phyloP scores from a whole-genome alignment of 495 filamentous ascomycete genomes.

The Neurospora sublineolata region DNA sequence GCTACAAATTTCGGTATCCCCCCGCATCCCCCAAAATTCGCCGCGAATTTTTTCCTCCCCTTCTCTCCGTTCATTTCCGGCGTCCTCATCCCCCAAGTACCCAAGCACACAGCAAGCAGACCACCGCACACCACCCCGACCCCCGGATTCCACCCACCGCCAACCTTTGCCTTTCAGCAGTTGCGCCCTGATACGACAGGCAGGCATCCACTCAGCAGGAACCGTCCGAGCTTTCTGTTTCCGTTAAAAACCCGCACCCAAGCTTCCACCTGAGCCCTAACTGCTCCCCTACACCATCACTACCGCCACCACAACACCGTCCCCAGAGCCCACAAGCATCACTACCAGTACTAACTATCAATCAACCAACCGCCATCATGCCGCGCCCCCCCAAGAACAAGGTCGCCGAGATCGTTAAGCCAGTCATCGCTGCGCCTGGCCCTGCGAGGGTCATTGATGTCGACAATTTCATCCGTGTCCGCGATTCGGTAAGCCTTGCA shows the following conservation, averaged over 20 bases:
- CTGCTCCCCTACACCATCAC: slow-evolving; percentile 14
- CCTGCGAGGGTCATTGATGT: slow-evolving; percentile 31
- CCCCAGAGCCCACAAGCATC: slow-evolving; percentile 10
- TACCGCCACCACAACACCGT: slow-evolving; percentile 10
- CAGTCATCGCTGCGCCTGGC: slow-evolving; percentile 14
- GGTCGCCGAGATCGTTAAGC: slow-evolving; percentile 31
- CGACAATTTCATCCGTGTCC: slow-evolving; percentile 37
- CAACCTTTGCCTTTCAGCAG: slow-evolving; percentile 11
- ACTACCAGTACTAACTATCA: slow-evolving; percentile 8
- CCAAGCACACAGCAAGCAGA: background rate
- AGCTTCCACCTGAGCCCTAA: background rate
- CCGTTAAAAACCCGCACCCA: background rate
- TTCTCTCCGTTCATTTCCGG: slow-evolving; percentile 25
- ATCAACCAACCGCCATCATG: slow-evolving; percentile 14
- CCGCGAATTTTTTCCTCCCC: slow-evolving; percentile 21
- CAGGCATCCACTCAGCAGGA: background rate
- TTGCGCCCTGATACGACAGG: slow-evolving; percentile 3
- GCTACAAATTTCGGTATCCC: slow-evolving; percentile 24
- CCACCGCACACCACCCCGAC: background rate
- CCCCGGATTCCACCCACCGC: background rate
- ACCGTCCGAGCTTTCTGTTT: background rate
- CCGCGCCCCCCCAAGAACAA: slow-evolving; percentile 29
- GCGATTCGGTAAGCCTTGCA: slow-evolving; percentile 36
- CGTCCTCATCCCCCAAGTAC: background rate
- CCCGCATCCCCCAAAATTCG: slow-evolving; percentile 20